Base-by-base conservation (phyloP, 164 flowering plant species). In the Echeveria elegans region DNA sequence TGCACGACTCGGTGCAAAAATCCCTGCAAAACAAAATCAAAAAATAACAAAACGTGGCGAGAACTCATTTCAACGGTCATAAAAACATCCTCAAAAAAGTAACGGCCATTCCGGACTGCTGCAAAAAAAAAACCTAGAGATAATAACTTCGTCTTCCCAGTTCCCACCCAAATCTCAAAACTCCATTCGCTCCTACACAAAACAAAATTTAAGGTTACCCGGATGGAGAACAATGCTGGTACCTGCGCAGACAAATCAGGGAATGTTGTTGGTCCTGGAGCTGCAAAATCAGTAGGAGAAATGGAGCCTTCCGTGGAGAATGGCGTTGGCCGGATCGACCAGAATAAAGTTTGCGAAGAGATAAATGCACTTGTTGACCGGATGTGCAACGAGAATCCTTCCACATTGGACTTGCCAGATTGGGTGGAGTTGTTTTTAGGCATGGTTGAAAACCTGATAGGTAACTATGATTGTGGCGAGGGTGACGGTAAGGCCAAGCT, bases 341-440 rank as follows among this genome's bases (percentile, higher is more conserved):
- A 26, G 61, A 56, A 56, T 56, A 29, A 56, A 56, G 32, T 28
- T 5, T 56, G n/a, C 9, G 32, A 56, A 56, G 32, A 56, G 32
- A 28, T 56, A 11, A 29, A 56, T 5, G 15, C 32, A 14, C 15
- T 56, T 56, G 32, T 26, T 56, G 14, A 28, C 19, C 18, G 18
- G 16, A 14, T 28, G 61, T 56, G 19, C 61, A 56, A 56, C 32
- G 61, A 56, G 30, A 15, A 16, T 56, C 19, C 61, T 0, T 56
- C 61, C 6, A 56, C 61, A 28, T 28, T 56, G 32, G 61, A 56
- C 5, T 56, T 56, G 61, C 61, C 61, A 1, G 32, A 29, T 5
- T 56, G 32, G 18, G 61, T 56, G 61, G 61, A 56, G 61, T 32
- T 56, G 34, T 56, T 56, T 56, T 8, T 56, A 26, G 34, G 61